Conservation (phyloP, 768 basidiomycete species). For the Floccularia luteovirens region DNA sequence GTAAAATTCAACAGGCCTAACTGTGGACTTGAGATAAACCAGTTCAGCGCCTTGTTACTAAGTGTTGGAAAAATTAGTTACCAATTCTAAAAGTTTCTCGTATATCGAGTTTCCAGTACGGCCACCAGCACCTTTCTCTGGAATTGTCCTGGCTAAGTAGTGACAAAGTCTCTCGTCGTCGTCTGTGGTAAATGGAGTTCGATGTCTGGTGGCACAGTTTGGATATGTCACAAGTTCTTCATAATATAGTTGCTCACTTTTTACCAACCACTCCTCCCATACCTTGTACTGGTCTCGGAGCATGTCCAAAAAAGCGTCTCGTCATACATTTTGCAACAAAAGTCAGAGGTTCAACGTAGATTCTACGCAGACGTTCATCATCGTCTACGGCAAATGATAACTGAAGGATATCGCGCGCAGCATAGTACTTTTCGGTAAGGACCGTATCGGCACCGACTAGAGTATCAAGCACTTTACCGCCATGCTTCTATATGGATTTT, state of each 20-base stretch:
- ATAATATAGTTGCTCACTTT: no score
- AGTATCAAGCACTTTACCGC: slow-evolving; percentile 15
- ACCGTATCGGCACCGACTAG: slow-evolving; percentile 15
- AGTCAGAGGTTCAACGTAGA: slow-evolving; percentile 16
- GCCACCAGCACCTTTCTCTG: slow-evolving; percentile 28
- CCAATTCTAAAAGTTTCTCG: slow-evolving; percentile 17
- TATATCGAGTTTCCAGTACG: slow-evolving; percentile 28
- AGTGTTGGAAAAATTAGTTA: slow-evolving; percentile 14
- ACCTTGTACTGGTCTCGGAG: slow-evolving; percentile 7
- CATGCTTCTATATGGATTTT: slow-evolving; percentile 14
- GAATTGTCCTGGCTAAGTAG: slow-evolving; percentile 27
- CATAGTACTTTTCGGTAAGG: slow-evolving; percentile 8
- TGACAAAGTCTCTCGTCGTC: slow-evolving; percentile 30
- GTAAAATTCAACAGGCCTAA: slow-evolving; percentile 14
- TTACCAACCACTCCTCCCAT: slow-evolving; percentile 28
- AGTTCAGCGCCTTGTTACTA: background rate
- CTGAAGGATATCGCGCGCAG: slow-evolving; percentile 5
- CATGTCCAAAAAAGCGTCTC: slow-evolving; percentile 11
- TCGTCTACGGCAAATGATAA: slow-evolving; percentile 10
- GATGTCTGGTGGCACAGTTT: no score
- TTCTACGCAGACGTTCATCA: slow-evolving; percentile 7
- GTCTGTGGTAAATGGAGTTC: slow-evolving; percentile 22
- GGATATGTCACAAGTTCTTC: no score
- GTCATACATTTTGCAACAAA: slow-evolving; percentile 20
- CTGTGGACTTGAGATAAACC: slow-evolving; percentile 5